A percentile compares a stretch with the other conserved stretches of the same genome.
These are phyloP conservation scores for Cardiosporidium cionae DNA, from an alignment of 169 alveolate species.

Conservation along the genomic window DNA sequence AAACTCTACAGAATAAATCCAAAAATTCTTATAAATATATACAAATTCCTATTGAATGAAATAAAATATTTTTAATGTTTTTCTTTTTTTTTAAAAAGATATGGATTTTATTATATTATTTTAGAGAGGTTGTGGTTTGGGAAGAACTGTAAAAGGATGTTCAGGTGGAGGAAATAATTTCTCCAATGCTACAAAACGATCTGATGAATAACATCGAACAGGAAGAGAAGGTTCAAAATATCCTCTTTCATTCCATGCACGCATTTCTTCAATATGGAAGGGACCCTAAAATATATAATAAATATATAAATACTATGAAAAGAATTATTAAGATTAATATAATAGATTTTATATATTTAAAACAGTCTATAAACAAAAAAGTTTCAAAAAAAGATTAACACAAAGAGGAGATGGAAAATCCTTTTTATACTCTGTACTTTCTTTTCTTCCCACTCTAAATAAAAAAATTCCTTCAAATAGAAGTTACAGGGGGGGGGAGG, in stretches of 20 bases:
- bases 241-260: constrained; percentile 44
- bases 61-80: no score
- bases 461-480: background rate
- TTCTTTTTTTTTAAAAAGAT: no score
- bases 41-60: no score
- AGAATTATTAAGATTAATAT: background rate
- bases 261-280: constrained; percentile 39
- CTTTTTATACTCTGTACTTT: background rate
- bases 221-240: constrained; percentile 53
- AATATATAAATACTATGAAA: background rate
- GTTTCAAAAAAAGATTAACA: background rate
- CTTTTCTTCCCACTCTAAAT: background rate
- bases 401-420: background rate
- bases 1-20: no score
- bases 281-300: constrained; percentile 33
- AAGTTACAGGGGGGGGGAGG: background rate
- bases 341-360: background rate
- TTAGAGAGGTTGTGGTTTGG: constrained; percentile 52
- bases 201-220: constrained; percentile 50
- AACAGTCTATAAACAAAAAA: background rate
- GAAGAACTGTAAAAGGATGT: constrained; percentile 39
- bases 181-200: constrained; percentile 44
- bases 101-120: no score
- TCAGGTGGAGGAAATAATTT: constrained; percentile 48
- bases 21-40: no score